These are phyloP conservation scores for Naganishia friedmannii DNA, from an alignment of 768 basidiomycete species.

Conservation along the genomic window DNA sequence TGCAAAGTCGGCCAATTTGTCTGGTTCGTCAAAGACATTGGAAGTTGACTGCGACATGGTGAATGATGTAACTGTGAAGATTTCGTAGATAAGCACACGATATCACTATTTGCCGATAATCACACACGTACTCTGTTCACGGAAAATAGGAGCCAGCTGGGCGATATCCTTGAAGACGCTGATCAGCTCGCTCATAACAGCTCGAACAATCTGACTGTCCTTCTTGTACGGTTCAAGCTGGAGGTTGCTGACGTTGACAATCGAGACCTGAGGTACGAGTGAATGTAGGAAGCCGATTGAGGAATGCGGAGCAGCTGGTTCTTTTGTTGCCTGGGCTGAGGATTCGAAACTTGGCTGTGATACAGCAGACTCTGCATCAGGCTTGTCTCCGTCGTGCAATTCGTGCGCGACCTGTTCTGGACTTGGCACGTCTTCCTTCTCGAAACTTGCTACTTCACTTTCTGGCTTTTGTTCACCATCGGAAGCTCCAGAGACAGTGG, in stretches of 20 bases:
- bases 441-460: slow-evolving; percentile 50
- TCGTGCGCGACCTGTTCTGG: slow-evolving; percentile 42
- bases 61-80: slow-evolving; percentile 68
- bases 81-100: too few relatives aligned
- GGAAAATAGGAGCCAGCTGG: slow-evolving; percentile 92
- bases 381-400: slow-evolving; percentile 53
- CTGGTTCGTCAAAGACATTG: slow-evolving; percentile 95
- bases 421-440: slow-evolving; percentile 29
- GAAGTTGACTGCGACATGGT: slow-evolving; percentile 86
- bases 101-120: too few relatives aligned
- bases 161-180: slow-evolving; percentile 98
- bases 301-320: slow-evolving; percentile 31
- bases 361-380: slow-evolving; percentile 6
- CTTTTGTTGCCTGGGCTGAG: neutral
- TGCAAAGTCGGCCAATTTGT: slow-evolving; percentile 94
- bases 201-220: slow-evolving; percentile 82
- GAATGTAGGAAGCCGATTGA: slow-evolving; percentile 46
- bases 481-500: slow-evolving; percentile 47
- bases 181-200: slow-evolving; percentile 93
- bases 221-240: slow-evolving; percentile 79
- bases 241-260: slow-evolving; percentile 84
- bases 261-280: slow-evolving; percentile 79
- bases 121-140: slow-evolving; percentile 75
- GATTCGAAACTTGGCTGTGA: neutral
- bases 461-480: slow-evolving; percentile 33